A percentile compares a stretch with the other conserved stretches of the same genome.
phyloP scores from a whole-genome alignment of 1,284 basidiomycete species.

The Peniophora sp. region DNA sequence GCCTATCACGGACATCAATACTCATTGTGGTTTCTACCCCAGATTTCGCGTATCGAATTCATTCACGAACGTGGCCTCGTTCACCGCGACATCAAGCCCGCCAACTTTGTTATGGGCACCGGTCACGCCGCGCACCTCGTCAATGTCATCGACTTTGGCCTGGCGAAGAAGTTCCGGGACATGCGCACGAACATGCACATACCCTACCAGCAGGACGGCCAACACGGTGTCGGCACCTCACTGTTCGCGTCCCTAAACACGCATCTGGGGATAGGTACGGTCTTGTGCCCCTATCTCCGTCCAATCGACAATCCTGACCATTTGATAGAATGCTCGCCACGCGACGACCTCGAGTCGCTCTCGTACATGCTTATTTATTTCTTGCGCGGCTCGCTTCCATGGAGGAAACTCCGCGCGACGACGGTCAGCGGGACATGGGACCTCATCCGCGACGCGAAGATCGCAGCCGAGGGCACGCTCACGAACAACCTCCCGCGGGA shows the following conservation, averaged over 20 bases:
- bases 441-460: constrained; percentile 61
- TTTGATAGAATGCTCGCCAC: constrained; percentile 69
- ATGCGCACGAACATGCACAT: constrained; percentile 82
- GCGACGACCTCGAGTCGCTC: constrained; percentile 88
- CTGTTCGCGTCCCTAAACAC: constrained; percentile 95
- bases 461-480: constrained; percentile 55
- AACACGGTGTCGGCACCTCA: constrained; percentile 86
- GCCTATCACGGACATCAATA: constrained; percentile 1
- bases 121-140: constrained; percentile 51
- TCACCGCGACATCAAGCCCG: constrained; percentile 95
- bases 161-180: constrained; percentile 94
- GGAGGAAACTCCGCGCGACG: constrained; percentile 76
- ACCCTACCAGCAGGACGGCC: constrained; percentile 86
- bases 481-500: constrained; percentile 82
- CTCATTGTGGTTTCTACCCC: constrained; percentile 9
- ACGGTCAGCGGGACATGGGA: constrained; percentile 80
- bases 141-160: constrained; percentile 95
- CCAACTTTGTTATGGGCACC: constrained; percentile 84
- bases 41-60: constrained; percentile 71
- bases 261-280: constrained; percentile 80
- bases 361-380: constrained; percentile 94
- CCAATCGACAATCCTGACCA: constrained; percentile 4
- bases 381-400: constrained; percentile 82
- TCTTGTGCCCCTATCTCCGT: background rate
- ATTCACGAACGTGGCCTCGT: constrained; percentile 70